These are phyloP conservation scores for Castanea sativa DNA, from an alignment of 306 rosid species.

Conservation along the genomic window DNA sequence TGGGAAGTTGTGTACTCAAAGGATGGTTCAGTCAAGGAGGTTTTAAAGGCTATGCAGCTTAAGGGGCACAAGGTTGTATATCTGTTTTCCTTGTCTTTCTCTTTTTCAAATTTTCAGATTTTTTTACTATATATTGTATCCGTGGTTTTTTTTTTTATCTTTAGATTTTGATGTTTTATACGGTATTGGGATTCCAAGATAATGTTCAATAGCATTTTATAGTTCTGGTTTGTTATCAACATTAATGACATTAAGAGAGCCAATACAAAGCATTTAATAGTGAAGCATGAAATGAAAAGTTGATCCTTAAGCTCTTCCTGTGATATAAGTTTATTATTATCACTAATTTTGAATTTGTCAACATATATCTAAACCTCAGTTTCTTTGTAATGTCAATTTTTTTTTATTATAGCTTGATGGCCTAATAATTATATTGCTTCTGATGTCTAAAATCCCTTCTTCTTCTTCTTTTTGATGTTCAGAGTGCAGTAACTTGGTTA, in stretches of 20 bases:
- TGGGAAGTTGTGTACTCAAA: conserved; percentile 93
- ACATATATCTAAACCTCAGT: background rate
- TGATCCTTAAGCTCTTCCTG: background rate
- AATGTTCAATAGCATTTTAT: background rate
- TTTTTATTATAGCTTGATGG: background rate
- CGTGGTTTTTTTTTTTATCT: background rate
- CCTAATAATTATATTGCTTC: background rate
- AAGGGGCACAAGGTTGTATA: conserved; percentile 92
- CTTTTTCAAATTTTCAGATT: background rate
- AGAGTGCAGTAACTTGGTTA: conserved; percentile 99
- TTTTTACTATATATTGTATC: background rate
- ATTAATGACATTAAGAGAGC: background rate
- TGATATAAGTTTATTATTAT: background rate
- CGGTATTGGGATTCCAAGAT: background rate
- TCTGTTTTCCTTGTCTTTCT: conserved; percentile 5
- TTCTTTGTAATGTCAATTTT: background rate
- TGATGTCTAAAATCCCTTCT: background rate
- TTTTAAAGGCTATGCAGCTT: conserved; percentile 90
- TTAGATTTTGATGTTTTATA: background rate
- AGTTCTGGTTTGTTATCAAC: background rate
- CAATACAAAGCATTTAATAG: background rate
- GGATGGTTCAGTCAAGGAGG: conserved; percentile 96
- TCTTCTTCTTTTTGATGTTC: conserved; percentile 14
- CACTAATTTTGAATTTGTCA: background rate
- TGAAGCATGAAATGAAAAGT: background rate